phyloP scores from a whole-genome alignment of 768 basidiomycete species.

The Calocybe gangraenosa region DNA sequence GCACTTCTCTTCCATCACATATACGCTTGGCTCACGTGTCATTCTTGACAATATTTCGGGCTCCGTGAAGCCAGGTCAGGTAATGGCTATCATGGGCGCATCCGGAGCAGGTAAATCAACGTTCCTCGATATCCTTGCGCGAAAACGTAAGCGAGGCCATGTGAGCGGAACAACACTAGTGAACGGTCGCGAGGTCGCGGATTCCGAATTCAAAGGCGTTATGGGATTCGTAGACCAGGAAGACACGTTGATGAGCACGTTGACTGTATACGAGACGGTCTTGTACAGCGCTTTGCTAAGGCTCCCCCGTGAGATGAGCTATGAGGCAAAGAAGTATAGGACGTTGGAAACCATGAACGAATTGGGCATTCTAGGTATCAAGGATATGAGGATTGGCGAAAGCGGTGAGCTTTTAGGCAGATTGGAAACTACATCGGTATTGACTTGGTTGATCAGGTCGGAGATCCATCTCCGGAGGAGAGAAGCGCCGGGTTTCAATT shows the following conservation, averaged over 20 bases:
- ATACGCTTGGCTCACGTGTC: constrained; percentile 59
- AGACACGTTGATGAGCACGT: constrained; percentile 93
- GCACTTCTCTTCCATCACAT: constrained; percentile 85
- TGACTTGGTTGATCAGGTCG: constrained; percentile 42
- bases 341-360: constrained; percentile 97
- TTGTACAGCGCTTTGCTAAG: constrained; percentile 89
- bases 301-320: constrained; percentile 91
- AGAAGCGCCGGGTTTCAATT: constrained; percentile 95
- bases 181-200: constrained; percentile 76
- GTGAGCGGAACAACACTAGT: constrained; percentile 76
- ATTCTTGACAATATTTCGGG: constrained; percentile 85
- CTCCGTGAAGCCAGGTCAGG: constrained; percentile 79
- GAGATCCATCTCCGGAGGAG: constrained; percentile 93
- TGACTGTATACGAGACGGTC: constrained; percentile 98
- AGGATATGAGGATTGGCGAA: constrained; percentile 86
- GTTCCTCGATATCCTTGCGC: constrained; percentile 91
- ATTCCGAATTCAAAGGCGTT: constrained; percentile 77
- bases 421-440: not conserved
- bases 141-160: constrained; percentile 78
- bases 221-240: constrained; percentile 98
- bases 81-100: constrained; percentile 96
- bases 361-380: constrained; percentile 87
- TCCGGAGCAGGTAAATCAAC: constrained; percentile 97
- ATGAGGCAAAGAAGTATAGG: constrained; percentile 91
- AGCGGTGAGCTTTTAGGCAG: constrained; percentile 51